Evolutionary conservation across 2,329 filamentous ascomycete species (phyloP).

Genomic region (Fusarium sp.): DNA sequence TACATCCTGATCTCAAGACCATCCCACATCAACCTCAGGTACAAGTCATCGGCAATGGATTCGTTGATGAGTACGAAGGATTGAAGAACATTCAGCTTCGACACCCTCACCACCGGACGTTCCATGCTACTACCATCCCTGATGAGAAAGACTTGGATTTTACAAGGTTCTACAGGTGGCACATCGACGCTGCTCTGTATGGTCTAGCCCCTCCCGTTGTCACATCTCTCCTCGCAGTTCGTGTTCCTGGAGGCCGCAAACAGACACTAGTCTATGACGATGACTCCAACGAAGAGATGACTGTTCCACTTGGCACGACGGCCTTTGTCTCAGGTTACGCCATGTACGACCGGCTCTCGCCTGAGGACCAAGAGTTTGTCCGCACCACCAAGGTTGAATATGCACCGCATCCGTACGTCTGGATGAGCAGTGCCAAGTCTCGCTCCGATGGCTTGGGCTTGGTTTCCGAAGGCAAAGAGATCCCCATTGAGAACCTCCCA

Average conservation of each 20-base stretch:
- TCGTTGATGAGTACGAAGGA: conserved; percentile 78
- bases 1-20: conserved; percentile 86
- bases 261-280: conserved; percentile 83
- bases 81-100: conserved; percentile 76
- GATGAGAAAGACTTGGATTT: conserved; percentile 64
- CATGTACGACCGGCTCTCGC: conserved; percentile 78
- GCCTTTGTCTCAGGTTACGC: conserved; percentile 80
- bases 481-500: conserved; percentile 72
- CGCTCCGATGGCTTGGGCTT: conserved; percentile 80
- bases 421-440: conserved; percentile 80
- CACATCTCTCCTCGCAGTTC: conserved; percentile 81
- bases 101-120: conserved; percentile 84
- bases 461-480: conserved; percentile 75
- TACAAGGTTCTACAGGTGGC: conserved; percentile 81
- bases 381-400: conserved; percentile 79
- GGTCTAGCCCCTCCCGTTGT: conserved; percentile 81
- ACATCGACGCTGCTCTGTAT: conserved; percentile 85
- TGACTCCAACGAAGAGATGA: conserved; percentile 74
- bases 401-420: conserved; percentile 84
- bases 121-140: conserved; percentile 77
- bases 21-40: conserved; percentile 82
- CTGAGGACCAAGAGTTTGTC: conserved; percentile 77
- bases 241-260: conserved; percentile 75
- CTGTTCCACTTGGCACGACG: conserved; percentile 81
- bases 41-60: conserved; percentile 85